phyloP scores from a whole-genome alignment of 2,329 filamentous ascomycete species.

The Ophiocordyceps robertsii region DNA sequence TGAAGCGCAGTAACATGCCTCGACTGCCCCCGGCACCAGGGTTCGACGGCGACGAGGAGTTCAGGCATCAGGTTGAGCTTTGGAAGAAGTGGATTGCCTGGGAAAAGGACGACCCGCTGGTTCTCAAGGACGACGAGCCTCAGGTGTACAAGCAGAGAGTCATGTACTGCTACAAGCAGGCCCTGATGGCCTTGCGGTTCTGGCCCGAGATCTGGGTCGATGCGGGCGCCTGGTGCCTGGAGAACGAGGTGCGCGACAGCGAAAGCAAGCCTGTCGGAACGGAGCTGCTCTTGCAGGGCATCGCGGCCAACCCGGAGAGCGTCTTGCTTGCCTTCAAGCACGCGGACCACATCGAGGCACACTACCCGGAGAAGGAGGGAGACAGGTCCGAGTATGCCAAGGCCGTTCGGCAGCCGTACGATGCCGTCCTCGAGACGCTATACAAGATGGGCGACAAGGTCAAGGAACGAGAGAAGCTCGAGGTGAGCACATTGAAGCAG shows the following conservation, averaged over 20 bases:
- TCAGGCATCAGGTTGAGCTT: conserved; percentile 66
- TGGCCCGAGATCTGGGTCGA: conserved; percentile 96
- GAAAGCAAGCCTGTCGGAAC: conserved; percentile 47
- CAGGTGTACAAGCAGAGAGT: conserved; percentile 65
- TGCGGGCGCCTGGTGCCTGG: conserved; percentile 82
- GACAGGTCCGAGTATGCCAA: conserved; percentile 66
- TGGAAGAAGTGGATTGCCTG: conserved; percentile 94
- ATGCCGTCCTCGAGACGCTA: conserved; percentile 71
- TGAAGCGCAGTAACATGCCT: conserved; percentile 68
- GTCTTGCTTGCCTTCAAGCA: conserved; percentile 81
- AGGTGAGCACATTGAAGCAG: conserved; percentile 44
- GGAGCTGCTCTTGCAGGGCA: conserved; percentile 69
- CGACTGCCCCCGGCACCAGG: conserved; percentile 70
- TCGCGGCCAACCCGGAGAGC: conserved; percentile 85
- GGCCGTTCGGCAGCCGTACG: conserved; percentile 71
- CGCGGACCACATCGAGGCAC: conserved; percentile 74
- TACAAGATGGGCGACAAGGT: conserved; percentile 72
- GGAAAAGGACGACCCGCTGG: conserved; percentile 87
- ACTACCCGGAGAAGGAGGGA: conserved; percentile 62
- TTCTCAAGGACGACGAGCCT: conserved; percentile 70
- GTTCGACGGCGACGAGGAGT: conserved; percentile 79
- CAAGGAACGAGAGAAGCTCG: conserved; percentile 47
- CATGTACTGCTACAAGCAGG: conserved; percentile 85
- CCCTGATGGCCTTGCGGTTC: conserved; percentile 83
- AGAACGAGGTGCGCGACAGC: conserved; percentile 54